phyloP scores from a whole-genome alignment of 371 early-diverging fungal genomes.

The Saksenaea oblongispora region DNA sequence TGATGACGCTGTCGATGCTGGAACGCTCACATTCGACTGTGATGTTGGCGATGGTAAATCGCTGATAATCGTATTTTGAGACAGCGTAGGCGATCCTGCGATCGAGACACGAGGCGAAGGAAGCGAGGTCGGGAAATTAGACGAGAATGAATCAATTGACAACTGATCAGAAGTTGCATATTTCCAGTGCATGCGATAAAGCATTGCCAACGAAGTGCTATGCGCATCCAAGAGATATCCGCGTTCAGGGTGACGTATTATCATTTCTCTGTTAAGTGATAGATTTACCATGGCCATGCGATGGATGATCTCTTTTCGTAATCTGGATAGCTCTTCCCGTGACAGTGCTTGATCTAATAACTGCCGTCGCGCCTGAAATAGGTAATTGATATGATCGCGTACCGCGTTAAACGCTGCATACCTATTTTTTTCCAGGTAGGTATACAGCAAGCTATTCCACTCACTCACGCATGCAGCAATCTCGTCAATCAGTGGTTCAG shows the following conservation, averaged over 20 bases:
- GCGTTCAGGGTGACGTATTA: constrained; percentile 66
- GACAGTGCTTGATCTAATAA: constrained; percentile 67
- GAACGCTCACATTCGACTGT: not conserved
- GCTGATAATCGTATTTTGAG: not conserved
- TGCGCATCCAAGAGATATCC: constrained; percentile 63
- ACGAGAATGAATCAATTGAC: not conserved
- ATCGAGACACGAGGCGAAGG: not conserved
- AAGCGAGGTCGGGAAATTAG: not conserved
- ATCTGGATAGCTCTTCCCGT: constrained; percentile 57
- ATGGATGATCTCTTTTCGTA: constrained; percentile 62
- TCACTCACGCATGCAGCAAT: constrained; percentile 68
- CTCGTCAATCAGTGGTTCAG: constrained; percentile 72
- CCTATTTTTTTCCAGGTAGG: constrained; percentile 52
- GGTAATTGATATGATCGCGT: constrained; percentile 55
- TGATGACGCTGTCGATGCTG: not conserved
- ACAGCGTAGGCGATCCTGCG: not conserved
- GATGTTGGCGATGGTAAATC: not conserved
- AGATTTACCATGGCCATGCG: constrained; percentile 60
- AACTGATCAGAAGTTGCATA: not conserved
- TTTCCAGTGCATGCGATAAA: constrained; percentile 58
- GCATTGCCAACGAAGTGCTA: constrained; percentile 56
- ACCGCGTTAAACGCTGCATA: constrained; percentile 60
- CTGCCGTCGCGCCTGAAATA: constrained; percentile 69
- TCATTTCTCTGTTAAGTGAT: constrained; percentile 56
- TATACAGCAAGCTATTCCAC: constrained; percentile 62